Base-by-base conservation (phyloP, 805 yeast genomes). In the Saturnispora bothae region DNA sequence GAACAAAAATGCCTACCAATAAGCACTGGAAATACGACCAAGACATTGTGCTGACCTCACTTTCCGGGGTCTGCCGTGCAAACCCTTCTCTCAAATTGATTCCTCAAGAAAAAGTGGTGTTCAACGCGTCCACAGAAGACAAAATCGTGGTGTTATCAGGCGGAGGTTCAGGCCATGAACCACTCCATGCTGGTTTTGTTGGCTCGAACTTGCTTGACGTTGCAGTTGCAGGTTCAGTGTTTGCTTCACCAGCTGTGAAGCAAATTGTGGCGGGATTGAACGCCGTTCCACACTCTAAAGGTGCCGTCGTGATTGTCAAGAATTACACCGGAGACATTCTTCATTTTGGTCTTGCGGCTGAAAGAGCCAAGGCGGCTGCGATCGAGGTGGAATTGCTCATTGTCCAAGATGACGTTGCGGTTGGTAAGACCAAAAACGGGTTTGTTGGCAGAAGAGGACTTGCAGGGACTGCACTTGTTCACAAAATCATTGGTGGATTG, bases 121-220 rank as follows among this genome's bases (percentile, higher is more conserved):
- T 60, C 55, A 61, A 65, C 42, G 28, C 50, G 4, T 28, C 45
- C 6, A 63, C 68, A 15, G 28, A 50, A 16, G 44, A 66, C 20
- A 80, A 83, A 50, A 81, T 86, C 31, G 71, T 83, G 5, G 52
- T 88, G 35, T 62, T 88, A 20, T 77, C 95, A 25, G 96, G 96
- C 43, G 97, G 97, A 40, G 96, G 96, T 20, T 76, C 88, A 12
- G 97, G 97, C 34, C 97, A 88, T 54, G 97, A 88, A 59, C 96
- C 96, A 19, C 68, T 86, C 4, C 96, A 89, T 52, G 88, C 83
- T 7, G 96, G 95, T 0, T 88, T 76, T 56, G 86, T 88, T 17
- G 96, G 96, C 10, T 68, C 74, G 12, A 94, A 94, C 35, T 62
- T 81, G 48, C 59, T 88, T 29, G 84, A 83, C 47, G 94, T 78